These are phyloP conservation scores for Beauveria varroae DNA, from an alignment of 2,329 filamentous ascomycete genomes.

Conservation along the genomic window DNA sequence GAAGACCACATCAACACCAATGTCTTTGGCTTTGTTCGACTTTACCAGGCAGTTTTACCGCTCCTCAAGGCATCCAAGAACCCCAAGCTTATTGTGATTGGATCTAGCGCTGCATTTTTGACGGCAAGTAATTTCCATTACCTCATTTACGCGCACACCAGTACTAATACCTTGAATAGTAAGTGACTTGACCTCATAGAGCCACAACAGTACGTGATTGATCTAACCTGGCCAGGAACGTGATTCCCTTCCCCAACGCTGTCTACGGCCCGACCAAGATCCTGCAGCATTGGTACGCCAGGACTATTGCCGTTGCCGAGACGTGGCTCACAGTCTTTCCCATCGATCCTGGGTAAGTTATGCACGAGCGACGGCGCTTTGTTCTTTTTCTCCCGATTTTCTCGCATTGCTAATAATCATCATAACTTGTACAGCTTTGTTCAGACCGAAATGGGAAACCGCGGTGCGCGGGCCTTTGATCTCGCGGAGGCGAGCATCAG, in stretches of 20 bases:
- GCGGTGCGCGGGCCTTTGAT: constrained; percentile 23
- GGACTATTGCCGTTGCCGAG: constrained; percentile 23
- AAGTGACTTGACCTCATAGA: background rate
- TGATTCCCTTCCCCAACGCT: constrained; percentile 22
- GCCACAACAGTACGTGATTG: too few species aligned
- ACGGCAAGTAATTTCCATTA: background rate
- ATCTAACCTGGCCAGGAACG: constrained; percentile 9
- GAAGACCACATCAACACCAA: constrained; percentile 34
- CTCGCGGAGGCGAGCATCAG: constrained; percentile 25
- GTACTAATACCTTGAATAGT: background rate
- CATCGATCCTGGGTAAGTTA: constrained; percentile 19
- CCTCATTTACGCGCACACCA: accelerated
- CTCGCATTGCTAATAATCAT: background rate
- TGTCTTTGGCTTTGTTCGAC: constrained; percentile 29
- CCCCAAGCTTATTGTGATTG: constrained; percentile 32
- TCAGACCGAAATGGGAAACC: constrained; percentile 34
- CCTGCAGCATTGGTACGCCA: constrained; percentile 22
- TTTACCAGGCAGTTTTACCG: constrained; percentile 36
- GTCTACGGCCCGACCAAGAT: constrained; percentile 38
- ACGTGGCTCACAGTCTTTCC: constrained; percentile 25
- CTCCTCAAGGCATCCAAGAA: constrained; percentile 27
- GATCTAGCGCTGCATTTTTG: constrained; percentile 20
- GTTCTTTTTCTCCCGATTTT: too few species aligned
- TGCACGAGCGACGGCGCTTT: too few species aligned
- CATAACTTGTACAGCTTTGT: constrained; percentile 22